Conservation (phyloP, 352 stramenopile species). For the Phytophthora pinifolia region DNA sequence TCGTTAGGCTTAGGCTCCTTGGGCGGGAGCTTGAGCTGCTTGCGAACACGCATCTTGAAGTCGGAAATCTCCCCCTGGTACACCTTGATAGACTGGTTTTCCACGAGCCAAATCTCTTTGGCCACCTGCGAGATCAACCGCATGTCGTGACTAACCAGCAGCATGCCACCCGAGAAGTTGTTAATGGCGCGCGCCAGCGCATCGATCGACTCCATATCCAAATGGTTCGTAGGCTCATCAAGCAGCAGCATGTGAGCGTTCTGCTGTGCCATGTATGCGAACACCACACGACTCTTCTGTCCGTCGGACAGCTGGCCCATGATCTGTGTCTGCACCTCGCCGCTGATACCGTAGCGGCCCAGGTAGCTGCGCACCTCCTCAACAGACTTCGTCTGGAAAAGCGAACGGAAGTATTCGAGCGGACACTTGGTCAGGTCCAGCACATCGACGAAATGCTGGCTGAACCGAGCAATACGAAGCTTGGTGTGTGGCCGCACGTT, state of each 20-base stretch:
- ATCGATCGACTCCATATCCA: conserved; percentile 97
- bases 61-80: conserved; percentile 98
- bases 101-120: conserved; percentile 99
- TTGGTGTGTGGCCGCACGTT: conserved; percentile 97
- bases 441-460: conserved; percentile 98
- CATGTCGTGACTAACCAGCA: conserved; percentile 99
- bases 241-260: conserved; percentile 96
- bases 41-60: conserved; percentile 95
- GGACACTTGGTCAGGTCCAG: conserved; percentile 95
- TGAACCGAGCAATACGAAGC: conserved; percentile 96
- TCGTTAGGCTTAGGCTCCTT: conserved; percentile 38
- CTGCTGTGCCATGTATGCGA: conserved; percentile 97
- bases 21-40: conserved; percentile 80
- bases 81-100: conserved; percentile 95
- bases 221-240: conserved; percentile 91
- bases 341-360: conserved; percentile 95
- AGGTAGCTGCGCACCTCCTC: conserved; percentile 96
- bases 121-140: conserved; percentile 97
- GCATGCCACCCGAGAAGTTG: conserved; percentile 96
- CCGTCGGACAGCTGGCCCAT: conserved; percentile 96
- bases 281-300: conserved; percentile 97
- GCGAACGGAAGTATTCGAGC: conserved; percentile 96
- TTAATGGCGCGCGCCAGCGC: conserved; percentile 97
- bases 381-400: conserved; percentile 93
- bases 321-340: conserved; percentile 95